These are phyloP conservation scores for Plenodomus lindquistii DNA, from an alignment of 2,329 filamentous ascomycete species.

Conservation along the genomic window DNA sequence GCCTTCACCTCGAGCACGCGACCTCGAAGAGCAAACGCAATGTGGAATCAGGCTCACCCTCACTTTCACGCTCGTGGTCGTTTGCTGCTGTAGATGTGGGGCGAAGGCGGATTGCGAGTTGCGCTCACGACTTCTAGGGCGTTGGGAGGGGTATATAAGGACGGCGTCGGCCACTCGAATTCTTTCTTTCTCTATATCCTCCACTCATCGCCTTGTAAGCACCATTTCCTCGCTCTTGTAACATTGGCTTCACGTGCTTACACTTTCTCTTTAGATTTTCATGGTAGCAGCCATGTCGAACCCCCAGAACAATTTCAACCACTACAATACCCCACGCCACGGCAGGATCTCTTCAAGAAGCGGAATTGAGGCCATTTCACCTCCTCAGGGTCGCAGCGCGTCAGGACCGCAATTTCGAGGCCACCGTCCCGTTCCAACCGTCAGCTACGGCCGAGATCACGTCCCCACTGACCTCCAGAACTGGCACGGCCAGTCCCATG, in stretches of 20 bases:
- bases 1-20: background rate
- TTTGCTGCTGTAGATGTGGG: background rate
- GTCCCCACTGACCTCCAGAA: slow-evolving; percentile 2
- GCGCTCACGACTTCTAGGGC: background rate
- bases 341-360: background rate
- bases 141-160: background rate
- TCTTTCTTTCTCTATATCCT: background rate
- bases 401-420: background rate
- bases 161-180: too few relatives aligned
- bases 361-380: background rate
- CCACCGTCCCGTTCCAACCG: slow-evolving; percentile 1
- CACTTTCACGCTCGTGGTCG: background rate
- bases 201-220: background rate
- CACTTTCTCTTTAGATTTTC: background rate
- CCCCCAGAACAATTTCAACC: background rate
- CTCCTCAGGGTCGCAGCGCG: background rate
- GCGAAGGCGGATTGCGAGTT: background rate
- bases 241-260: background rate
- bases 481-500: background rate
- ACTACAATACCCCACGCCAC: background rate
- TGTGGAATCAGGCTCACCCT: background rate
- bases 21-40: background rate
- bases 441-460: background rate
- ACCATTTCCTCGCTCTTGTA: background rate
- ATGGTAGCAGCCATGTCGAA: background rate